phyloP scores from a whole-genome alignment of 257 asterid species.

The Fraxinus cuspidata region DNA sequence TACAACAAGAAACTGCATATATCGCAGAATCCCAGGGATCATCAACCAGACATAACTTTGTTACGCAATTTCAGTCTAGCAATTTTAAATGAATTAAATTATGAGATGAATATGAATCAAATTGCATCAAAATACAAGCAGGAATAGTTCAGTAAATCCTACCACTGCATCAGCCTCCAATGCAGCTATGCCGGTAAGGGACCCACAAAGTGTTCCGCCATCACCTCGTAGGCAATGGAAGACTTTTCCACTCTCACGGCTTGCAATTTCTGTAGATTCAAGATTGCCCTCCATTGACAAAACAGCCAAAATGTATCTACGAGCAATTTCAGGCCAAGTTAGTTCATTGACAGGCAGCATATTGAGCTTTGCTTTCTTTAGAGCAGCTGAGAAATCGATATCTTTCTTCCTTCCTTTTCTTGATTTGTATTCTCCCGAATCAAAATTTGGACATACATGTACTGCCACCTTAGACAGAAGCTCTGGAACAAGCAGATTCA shows the following conservation, averaged over 20 bases:
- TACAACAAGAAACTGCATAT: not conserved
- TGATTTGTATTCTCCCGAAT: conserved; percentile 72
- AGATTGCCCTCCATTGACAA: conserved; percentile 79
- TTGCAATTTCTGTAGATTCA: conserved; percentile 77
- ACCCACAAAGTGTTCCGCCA: conserved; percentile 89
- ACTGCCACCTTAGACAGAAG: conserved; percentile 76
- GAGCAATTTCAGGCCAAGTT: conserved; percentile 95
- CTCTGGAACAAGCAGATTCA: conserved; percentile 73
- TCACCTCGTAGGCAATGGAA: conserved; percentile 92
- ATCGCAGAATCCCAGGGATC: not conserved
- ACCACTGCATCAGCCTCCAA: conserved; percentile 94
- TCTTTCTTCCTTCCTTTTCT: conserved; percentile 86
- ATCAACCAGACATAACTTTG: conserved; percentile 12
- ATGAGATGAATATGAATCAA: conserved; percentile 1
- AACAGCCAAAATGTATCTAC: conserved; percentile 80
- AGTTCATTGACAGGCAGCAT: conserved; percentile 82
- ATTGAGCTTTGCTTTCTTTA: conserved; percentile 66
- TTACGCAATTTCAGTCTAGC: not conserved
- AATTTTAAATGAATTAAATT: conserved; percentile 1
- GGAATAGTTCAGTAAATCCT: conserved; percentile 28
- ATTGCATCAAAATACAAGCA: not conserved
- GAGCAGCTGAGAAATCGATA: conserved; percentile 57
- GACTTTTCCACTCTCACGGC: conserved; percentile 86
- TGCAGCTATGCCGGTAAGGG: conserved; percentile 83
- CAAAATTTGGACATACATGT: conserved; percentile 69